Conservation (phyloP, 345 rosid species). For the Erodium maritimum region DNA sequence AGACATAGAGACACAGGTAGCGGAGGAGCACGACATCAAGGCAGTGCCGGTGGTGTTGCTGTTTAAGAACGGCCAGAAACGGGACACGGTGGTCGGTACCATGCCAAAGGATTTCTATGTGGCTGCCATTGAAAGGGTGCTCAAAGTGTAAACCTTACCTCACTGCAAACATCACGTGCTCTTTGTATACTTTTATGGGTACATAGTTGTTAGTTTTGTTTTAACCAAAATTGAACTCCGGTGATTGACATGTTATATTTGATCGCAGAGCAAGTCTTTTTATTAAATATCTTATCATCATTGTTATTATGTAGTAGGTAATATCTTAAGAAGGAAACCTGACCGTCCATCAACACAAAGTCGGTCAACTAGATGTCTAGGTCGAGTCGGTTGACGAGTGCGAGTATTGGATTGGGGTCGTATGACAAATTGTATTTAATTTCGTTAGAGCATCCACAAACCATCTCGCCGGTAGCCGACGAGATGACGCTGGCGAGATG, state of each 20-base stretch:
- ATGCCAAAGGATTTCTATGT: conserved; percentile 91
- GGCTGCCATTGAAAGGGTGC: conserved; percentile 80
- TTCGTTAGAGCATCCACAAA: too few relatives aligned
- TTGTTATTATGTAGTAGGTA: too few relatives aligned
- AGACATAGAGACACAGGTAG: conserved; percentile 51
- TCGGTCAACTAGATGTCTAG: neutral
- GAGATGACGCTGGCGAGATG: too few relatives aligned
- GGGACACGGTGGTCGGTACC: conserved; percentile 70
- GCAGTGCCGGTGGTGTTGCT: conserved; percentile 85
- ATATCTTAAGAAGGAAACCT: too few relatives aligned
- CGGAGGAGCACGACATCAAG: conserved; percentile 71
- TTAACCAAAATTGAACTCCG: too few relatives aligned
- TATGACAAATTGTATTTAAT: too few relatives aligned
- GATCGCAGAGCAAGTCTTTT: too few relatives aligned
- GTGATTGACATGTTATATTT: too few relatives aligned
- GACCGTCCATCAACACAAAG: neutral
- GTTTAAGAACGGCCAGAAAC: conserved; percentile 75
- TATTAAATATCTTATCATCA: too few relatives aligned
- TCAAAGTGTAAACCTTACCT: conserved; percentile 28
- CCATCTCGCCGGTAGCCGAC: too few relatives aligned
- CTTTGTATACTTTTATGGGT: neutral
- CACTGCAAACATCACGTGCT: neutral
- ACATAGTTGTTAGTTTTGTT: neutral
- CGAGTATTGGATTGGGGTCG: too few relatives aligned
- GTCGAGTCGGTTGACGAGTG: too few relatives aligned